These are phyloP conservation scores for Solidago caesia DNA, from an alignment of 129 eudicot species.

Conservation along the genomic window DNA sequence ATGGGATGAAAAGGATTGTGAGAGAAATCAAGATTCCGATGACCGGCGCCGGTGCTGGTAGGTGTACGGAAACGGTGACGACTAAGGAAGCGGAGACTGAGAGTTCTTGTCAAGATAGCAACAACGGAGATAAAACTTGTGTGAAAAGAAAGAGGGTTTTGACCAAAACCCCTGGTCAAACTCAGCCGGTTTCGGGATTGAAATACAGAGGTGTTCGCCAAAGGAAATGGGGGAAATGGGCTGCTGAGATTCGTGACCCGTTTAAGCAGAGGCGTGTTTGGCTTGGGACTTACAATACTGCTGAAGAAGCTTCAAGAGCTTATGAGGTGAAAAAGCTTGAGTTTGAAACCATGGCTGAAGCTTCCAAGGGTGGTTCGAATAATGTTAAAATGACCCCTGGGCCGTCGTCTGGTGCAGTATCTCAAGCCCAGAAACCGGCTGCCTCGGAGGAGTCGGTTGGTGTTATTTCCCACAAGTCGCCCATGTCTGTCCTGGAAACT, in stretches of 20 bases:
- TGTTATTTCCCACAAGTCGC: slow-evolving; percentile 46
- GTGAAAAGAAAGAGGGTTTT: slow-evolving; percentile 37
- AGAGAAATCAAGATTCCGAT: slow-evolving; percentile 50
- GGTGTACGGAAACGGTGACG: slow-evolving; percentile 22
- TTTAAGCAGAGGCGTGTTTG: slow-evolving; percentile 52
- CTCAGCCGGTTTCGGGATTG: slow-evolving; percentile 18
- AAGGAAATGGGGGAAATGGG: slow-evolving; percentile 93
- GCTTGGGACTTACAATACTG: slow-evolving; percentile 71
- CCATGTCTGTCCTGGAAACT: slow-evolving; percentile 35
- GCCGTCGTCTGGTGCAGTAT: slow-evolving; percentile 15
- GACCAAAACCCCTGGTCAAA: slow-evolving; percentile 28
- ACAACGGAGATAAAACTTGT: slow-evolving; percentile 40
- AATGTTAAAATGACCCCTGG: slow-evolving; percentile 1
- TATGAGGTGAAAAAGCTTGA: slow-evolving; percentile 55
- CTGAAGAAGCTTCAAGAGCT: slow-evolving; percentile 67
- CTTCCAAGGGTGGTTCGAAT: slow-evolving; percentile 28
- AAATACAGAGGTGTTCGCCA: slow-evolving; percentile 69
- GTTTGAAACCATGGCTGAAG: slow-evolving; percentile 49
- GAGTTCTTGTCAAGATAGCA: slow-evolving; percentile 58
- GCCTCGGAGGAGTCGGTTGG: slow-evolving; percentile 51
- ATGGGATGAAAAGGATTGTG: slow-evolving; percentile 49
- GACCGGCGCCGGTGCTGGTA: slow-evolving; percentile 7
- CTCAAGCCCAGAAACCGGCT: slow-evolving; percentile 28
- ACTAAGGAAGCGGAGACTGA: slow-evolving; percentile 30
- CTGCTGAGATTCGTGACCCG: slow-evolving; percentile 88